A percentile compares a stretch with the other conserved stretches of the same genome.
Evolutionary conservation across 2,329 filamentous ascomycete species (phyloP).

Genomic region (Beauveria scarabaeidicola): DNA sequence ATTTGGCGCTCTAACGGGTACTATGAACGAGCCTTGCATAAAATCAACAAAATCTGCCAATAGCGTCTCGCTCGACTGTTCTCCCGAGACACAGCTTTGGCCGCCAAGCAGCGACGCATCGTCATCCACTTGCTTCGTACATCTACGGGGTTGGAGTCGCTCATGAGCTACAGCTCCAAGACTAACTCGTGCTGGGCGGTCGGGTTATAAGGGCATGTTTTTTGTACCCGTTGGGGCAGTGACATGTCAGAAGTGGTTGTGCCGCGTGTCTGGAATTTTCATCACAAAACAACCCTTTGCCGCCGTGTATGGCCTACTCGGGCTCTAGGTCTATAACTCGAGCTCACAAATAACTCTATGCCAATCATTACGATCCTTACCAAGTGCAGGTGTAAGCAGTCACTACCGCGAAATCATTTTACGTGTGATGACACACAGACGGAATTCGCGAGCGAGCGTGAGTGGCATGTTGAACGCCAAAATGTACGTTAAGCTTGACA

Average conservation of each 20-base stretch:
- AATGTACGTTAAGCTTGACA: no score
- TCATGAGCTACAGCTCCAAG: neutral
- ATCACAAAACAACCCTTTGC: neutral
- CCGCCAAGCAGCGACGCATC: neutral
- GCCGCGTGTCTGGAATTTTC: neutral
- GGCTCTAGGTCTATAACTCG: neutral
- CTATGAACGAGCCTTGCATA: neutral
- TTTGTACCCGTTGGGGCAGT: neutral
- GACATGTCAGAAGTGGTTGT: neutral
- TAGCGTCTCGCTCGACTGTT: neutral
- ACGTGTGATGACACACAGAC: no score
- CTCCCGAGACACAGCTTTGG: neutral
- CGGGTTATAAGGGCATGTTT: neutral
- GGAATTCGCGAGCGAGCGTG: no score
- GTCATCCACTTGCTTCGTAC: slow-evolving; percentile 6
- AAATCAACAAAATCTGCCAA: neutral
- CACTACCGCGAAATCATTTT: no score
- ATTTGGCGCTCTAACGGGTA: no score
- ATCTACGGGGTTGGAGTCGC: neutral
- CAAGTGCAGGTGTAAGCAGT: no score
- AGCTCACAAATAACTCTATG: no score
- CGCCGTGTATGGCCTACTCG: neutral
- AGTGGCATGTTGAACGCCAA: no score
- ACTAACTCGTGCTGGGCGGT: neutral
- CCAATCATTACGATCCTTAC: no score